Evolutionary conservation across 2,329 filamentous ascomycete genomes (phyloP).

Genomic region (Epichloe hybrida): DNA sequence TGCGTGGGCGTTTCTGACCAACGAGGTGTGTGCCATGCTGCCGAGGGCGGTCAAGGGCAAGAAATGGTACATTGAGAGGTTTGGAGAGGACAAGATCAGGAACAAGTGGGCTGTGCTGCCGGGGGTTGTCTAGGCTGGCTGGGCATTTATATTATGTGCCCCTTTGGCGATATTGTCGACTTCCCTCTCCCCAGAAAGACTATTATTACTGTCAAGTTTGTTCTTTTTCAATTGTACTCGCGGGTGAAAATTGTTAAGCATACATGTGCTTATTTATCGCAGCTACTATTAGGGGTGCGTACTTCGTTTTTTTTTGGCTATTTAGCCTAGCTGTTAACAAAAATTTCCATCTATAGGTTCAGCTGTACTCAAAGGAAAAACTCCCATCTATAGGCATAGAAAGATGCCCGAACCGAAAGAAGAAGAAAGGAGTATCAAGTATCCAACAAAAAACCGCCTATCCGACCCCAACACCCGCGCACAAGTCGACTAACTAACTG

Average conservation of each 20-base stretch:
- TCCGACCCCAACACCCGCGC: too few species aligned
- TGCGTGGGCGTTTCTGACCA: slow-evolving; percentile 68
- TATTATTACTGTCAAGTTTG: not conserved
- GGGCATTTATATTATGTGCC: not conserved
- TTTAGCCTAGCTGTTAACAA: too few species aligned
- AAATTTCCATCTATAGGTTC: too few species aligned
- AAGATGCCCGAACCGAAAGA: not conserved
- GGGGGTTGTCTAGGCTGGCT: slow-evolving; percentile 24
- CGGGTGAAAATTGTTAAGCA: too few species aligned
- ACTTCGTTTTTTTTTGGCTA: too few species aligned
- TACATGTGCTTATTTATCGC: too few species aligned
- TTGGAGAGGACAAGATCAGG: slow-evolving; percentile 70
- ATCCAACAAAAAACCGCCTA: not conserved
- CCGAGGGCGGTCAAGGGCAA: slow-evolving; percentile 71
- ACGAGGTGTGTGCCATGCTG: slow-evolving; percentile 82
- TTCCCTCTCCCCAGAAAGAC: too few species aligned
- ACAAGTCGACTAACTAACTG: too few species aligned
- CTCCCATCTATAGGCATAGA: too few species aligned
- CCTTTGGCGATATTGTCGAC: too few species aligned
- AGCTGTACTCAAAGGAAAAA: not conserved
- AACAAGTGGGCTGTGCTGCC: slow-evolving; percentile 59
- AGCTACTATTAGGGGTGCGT: too few species aligned
- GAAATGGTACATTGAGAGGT: slow-evolving; percentile 76
- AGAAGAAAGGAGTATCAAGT: not conserved
- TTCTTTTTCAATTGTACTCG: not conserved